Percentiles rank a stretch among this genome's conserved stretches.
Conservation (phyloP, 2,329 filamentous ascomycete genomes). For the Beauveria pseudobassiana region DNA sequence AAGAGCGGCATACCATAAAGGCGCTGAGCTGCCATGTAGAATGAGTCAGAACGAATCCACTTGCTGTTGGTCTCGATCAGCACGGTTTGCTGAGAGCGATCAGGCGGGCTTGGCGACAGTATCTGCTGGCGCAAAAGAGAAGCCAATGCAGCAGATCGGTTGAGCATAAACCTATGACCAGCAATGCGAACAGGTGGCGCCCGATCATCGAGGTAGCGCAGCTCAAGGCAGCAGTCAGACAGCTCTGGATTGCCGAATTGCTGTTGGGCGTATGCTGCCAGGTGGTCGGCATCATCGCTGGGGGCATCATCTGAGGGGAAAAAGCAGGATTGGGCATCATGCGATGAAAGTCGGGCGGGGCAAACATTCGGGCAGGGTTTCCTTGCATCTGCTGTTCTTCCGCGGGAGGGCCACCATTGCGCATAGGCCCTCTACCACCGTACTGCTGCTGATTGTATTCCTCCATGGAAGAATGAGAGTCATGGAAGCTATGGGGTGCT, state of each 20-base stretch:
- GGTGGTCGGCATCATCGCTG: slow-evolving; percentile 27
- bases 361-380: slow-evolving; percentile 24
- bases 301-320: slow-evolving; percentile 21
- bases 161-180: slow-evolving; percentile 48
- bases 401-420: slow-evolving; percentile 26
- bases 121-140: slow-evolving; percentile 20
- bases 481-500: slow-evolving; percentile 55
- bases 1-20: slow-evolving; percentile 50
- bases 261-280: slow-evolving; percentile 34
- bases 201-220: slow-evolving; percentile 32
- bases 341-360: slow-evolving; percentile 22
- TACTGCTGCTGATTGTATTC: slow-evolving; percentile 37
- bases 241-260: slow-evolving; percentile 30
- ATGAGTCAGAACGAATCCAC: slow-evolving; percentile 48
- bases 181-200: slow-evolving; percentile 34
- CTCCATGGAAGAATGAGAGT: slow-evolving; percentile 49
- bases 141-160: slow-evolving; percentile 36
- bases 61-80: slow-evolving; percentile 42
- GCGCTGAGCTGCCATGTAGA: slow-evolving; percentile 49
- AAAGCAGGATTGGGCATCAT: slow-evolving; percentile 26
- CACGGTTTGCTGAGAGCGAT: slow-evolving; percentile 20
- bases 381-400: slow-evolving; percentile 24
- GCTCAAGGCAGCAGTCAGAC: slow-evolving; percentile 35
- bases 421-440: slow-evolving; percentile 31
- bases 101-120: slow-evolving; percentile 22